Evolutionary conservation across 352 stramenopile species (phyloP).

Genomic region (Phytophthora foliorum): DNA sequence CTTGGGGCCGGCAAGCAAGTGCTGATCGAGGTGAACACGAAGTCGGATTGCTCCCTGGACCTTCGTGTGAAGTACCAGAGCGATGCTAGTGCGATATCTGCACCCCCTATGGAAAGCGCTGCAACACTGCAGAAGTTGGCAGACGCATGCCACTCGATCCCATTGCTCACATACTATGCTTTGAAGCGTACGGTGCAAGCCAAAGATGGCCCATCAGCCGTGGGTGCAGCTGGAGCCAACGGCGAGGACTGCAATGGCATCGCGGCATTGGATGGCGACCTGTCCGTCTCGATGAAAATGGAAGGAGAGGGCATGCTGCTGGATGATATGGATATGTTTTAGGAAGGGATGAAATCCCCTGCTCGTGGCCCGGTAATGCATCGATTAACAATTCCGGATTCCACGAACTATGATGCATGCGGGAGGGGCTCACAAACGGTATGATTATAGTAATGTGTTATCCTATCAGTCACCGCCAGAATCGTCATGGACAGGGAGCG

Average conservation of each 20-base stretch:
- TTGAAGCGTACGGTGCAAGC: constrained; percentile 65
- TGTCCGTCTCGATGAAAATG: constrained; percentile 84
- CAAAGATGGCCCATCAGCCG: constrained; percentile 46
- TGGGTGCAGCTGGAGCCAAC: constrained; percentile 26
- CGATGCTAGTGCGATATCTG: constrained; percentile 34
- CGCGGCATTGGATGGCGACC: constrained; percentile 73
- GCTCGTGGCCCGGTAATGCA: no score
- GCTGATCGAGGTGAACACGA: constrained; percentile 76
- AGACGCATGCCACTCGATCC: constrained; percentile 75
- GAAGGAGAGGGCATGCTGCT: constrained; percentile 86
- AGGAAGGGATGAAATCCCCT: constrained; percentile 22
- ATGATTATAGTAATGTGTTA: constrained; percentile 19
- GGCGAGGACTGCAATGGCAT: constrained; percentile 84
- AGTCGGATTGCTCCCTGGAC: constrained; percentile 72
- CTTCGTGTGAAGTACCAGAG: constrained; percentile 69
- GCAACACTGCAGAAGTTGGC: constrained; percentile 63
- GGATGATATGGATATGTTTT: constrained; percentile 91
- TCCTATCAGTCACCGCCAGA: constrained; percentile 22
- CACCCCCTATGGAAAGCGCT: constrained; percentile 48
- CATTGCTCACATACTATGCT: constrained; percentile 80
- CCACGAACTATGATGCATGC: background rate
- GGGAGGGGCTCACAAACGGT: constrained; percentile 6
- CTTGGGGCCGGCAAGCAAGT: constrained; percentile 63
- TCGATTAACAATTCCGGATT: background rate
- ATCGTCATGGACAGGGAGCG: constrained; percentile 28